Evolutionary conservation across 2,329 filamentous ascomycete species (phyloP), one percentile per base, ranked within the genome.

Genomic region (Balansia obtecta): DNA sequence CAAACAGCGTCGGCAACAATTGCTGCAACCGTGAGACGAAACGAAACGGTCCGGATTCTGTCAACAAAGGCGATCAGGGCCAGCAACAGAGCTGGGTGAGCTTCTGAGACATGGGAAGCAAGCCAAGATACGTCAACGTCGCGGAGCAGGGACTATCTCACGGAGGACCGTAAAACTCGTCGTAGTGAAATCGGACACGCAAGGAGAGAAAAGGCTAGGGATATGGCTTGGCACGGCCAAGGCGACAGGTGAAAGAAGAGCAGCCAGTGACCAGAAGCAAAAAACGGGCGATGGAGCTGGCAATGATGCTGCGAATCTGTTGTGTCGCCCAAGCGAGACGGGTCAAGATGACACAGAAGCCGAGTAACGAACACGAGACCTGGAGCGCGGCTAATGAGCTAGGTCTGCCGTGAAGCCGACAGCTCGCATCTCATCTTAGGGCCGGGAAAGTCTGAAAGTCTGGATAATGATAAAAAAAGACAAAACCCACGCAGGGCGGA

Each of bases 71-170:
- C 39, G 32, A 45, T 30, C 5, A 11, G 39, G 45, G 41, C 16
- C 6, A 22, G 41, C 45, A 41, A 51, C 41, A 42, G 40, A 32
- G 44, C 33, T 52, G 38, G 30, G 51, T 45, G 46, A 40, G 34
- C 42, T 51, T 44, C 46, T 46, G 37, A 53, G 38, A 49, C 52
- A 51, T 45, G 41, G 41, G 20, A 43, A 44, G 52, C 52, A 53
- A 47, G 46, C 42, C 48, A 46, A 43, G 34, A 45, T 18, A 38
- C 44, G 20, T 40, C 32, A 38, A 37, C n/a, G 45, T 37, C 30
- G 40, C 16, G 27, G 45, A 27, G 34, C 6, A 37, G 34, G 20
- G 46, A 34, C 34, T 15, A 20, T 9, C 38, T n/a, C 12, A 27
- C 37, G n/a, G 15, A 37, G 15, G 30, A 22, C 49, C 46, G 37